A percentile compares a stretch with the other conserved stretches of the same genome.
Conservation (phyloP, 768 basidiomycete species). For the Leucogyrophana mollusca region DNA sequence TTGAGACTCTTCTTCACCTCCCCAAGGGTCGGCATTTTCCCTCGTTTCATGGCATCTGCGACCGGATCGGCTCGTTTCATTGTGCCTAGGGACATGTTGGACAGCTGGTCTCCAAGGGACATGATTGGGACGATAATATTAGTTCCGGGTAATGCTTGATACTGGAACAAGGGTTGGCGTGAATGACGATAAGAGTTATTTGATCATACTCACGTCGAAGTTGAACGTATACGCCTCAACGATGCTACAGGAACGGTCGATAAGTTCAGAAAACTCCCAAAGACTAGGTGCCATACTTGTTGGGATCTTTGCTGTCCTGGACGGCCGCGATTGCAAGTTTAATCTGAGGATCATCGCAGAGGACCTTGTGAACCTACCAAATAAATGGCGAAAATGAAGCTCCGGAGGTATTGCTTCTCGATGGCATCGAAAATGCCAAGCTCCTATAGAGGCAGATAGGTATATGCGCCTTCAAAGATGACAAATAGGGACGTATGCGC, state of each 20-base stretch:
- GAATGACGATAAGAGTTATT: neutral
- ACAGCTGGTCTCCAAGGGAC: conserved; percentile 62
- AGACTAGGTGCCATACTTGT: conserved; percentile 51
- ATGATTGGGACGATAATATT: conserved; percentile 64
- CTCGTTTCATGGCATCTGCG: conserved; percentile 53
- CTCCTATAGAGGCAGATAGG: conserved; percentile 49
- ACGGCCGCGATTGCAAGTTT: too few relatives aligned
- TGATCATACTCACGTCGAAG: conserved; percentile 52
- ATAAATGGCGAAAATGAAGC: conserved; percentile 85
- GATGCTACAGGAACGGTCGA: conserved; percentile 46
- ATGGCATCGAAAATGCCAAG: conserved; percentile 85
- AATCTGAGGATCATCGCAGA: neutral
- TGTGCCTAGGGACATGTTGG: conserved; percentile 46
- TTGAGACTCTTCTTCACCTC: conserved; percentile 85
- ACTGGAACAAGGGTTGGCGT: conserved; percentile 40
- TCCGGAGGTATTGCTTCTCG: conserved; percentile 79
- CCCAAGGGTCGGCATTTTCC: conserved; percentile 66
- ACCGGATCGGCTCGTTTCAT: conserved; percentile 51
- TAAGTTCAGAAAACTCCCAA: conserved; percentile 12
- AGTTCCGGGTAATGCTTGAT: conserved; percentile 64
- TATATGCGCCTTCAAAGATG: too few relatives aligned
- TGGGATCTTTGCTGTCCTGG: conserved; percentile 83
- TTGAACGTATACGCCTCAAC: conserved; percentile 89
- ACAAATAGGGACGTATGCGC: too few relatives aligned
- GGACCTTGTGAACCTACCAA: conserved; percentile 46